Evolutionary conservation across 2,329 filamentous ascomycete genomes (phyloP).

Genomic region (Arthrinium phaeospermum): DNA sequence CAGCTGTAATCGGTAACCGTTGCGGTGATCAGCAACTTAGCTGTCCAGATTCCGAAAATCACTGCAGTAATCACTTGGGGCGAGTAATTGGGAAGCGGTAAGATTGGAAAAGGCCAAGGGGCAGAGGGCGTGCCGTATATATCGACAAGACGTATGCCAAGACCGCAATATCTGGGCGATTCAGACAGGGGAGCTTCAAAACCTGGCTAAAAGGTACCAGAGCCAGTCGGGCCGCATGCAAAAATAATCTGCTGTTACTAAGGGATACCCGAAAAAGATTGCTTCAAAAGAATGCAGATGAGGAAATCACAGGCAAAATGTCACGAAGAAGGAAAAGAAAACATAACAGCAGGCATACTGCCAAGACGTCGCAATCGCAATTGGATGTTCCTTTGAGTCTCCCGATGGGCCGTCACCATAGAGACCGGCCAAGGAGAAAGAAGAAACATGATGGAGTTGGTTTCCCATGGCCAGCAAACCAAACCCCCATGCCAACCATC

Average conservation of each 20-base stretch:
- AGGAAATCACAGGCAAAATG: not conserved
- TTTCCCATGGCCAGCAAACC: slow-evolving; percentile 2
- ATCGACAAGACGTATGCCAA: slow-evolving; percentile 15
- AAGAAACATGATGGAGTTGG: slow-evolving; percentile 11
- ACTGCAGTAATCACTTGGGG: not conserved
- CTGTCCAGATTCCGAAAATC: not conserved
- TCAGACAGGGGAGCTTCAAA: slow-evolving; percentile 11
- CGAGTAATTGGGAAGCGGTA: not conserved
- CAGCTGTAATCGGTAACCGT: not conserved
- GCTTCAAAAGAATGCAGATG: slow-evolving; percentile 3
- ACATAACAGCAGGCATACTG: not conserved
- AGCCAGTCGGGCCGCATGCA: slow-evolving; percentile 7
- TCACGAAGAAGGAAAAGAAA: slow-evolving; percentile 14
- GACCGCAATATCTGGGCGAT: slow-evolving; percentile 15
- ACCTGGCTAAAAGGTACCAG: slow-evolving; percentile 12
- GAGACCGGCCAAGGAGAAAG: slow-evolving; percentile 4
- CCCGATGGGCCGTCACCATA: slow-evolving; percentile 16
- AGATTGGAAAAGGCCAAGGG: not conserved
- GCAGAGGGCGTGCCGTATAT: slow-evolving; percentile 3
- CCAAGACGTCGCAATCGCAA: slow-evolving; percentile 15
- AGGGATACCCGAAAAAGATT: not conserved
- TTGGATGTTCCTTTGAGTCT: slow-evolving; percentile 2
- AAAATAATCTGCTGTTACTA: not conserved
- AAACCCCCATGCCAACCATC: not conserved
- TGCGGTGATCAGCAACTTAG: not conserved